These are phyloP conservation scores for Leptoxyphium fumago DNA, from an alignment of 2,329 filamentous ascomycete species.

Conservation along the genomic window DNA sequence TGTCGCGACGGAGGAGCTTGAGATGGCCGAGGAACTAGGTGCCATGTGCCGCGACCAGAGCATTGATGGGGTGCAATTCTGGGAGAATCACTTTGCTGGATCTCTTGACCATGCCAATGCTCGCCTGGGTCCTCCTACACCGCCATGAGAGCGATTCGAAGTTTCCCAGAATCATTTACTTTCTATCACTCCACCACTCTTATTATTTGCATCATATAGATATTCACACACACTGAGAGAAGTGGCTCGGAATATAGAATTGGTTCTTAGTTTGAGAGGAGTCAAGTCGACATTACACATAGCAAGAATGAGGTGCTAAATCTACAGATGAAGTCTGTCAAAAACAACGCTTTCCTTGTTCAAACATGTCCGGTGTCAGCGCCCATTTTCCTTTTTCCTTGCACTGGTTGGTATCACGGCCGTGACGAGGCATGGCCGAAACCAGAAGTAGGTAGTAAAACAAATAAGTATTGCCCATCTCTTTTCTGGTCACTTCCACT, in stretches of 20 bases:
- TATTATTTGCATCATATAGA: no score
- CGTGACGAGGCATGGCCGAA: no score
- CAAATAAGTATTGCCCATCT: no score
- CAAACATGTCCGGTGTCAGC: background rate
- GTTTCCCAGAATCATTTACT: no score
- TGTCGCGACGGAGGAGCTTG: constrained; percentile 84
- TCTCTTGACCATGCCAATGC: background rate
- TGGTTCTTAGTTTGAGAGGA: background rate
- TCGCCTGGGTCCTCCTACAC: background rate
- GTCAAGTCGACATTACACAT: background rate
- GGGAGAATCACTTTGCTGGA: constrained; percentile 50
- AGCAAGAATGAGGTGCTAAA: background rate
- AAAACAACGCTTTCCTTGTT: background rate
- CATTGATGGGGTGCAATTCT: constrained; percentile 81
- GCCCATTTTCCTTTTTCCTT: no score
- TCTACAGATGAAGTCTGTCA: background rate
- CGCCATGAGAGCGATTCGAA: no score
- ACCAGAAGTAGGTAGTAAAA: no score
- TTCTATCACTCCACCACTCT: no score
- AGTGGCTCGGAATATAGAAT: no score
- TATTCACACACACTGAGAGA: no score
- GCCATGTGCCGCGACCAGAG: constrained; percentile 81
- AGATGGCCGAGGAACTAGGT: constrained; percentile 91
- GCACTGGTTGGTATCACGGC: no score
- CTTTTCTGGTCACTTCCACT: no score